These are phyloP conservation scores for Populus alba DNA, from an alignment of 345 rosid genomes.

Conservation along the genomic window DNA sequence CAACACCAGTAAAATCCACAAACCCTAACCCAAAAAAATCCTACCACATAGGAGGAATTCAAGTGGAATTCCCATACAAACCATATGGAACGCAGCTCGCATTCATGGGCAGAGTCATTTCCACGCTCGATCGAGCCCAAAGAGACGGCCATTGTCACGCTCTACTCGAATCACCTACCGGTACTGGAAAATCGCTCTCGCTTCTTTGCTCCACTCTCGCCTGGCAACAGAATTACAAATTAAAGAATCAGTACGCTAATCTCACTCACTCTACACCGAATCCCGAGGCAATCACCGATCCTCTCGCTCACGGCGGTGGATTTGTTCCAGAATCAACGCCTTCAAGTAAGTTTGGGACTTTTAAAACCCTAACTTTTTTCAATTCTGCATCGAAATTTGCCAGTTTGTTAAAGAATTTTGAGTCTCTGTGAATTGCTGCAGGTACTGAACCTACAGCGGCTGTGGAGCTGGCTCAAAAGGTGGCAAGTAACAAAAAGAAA, in stretches of 20 bases:
- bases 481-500: conserved; percentile 47
- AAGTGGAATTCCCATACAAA: conserved; percentile 82
- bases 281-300: conserved; percentile 70
- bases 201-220: conserved; percentile 90
- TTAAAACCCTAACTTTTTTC: conserved; percentile 3
- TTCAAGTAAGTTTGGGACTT: conserved; percentile 42
- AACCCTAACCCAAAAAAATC: conserved; percentile 42
- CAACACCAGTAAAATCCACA: conserved; percentile 15
- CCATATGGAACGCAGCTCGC: conserved; percentile 96
- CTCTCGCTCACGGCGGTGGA: conserved; percentile 84
- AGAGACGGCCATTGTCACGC: conserved; percentile 88
- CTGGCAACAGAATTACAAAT: conserved; percentile 69
- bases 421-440: conserved; percentile 10
- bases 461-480: conserved; percentile 36
- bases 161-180: conserved; percentile 93
- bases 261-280: conserved; percentile 50
- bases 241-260: conserved; percentile 36
- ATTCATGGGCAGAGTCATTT: conserved; percentile 88
- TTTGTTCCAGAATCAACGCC: conserved; percentile 79
- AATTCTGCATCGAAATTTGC: background rate
- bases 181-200: conserved; percentile 96
- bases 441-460: conserved; percentile 39
- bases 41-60: conserved; percentile 66
- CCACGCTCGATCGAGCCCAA: conserved; percentile 85
- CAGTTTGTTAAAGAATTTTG: background rate